A percentile compares a stretch with the other conserved stretches of the same genome.
Evolutionary conservation across 345 rosid genomes (phyloP).

Genomic region (Pugionium dolabratum): DNA sequence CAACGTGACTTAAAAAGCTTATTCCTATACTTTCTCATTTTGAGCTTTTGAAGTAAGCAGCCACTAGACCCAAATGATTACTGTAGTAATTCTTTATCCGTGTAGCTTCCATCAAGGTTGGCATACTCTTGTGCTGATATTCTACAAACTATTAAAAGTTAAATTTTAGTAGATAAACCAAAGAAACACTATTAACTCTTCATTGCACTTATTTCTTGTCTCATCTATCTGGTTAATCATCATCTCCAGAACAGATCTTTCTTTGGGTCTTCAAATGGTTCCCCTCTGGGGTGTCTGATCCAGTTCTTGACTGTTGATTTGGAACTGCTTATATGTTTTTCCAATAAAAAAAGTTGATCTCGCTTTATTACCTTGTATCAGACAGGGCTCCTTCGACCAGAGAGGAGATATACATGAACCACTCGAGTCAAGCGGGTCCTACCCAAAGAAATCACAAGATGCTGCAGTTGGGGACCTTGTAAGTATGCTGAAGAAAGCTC

Average conservation of each 20-base stretch:
- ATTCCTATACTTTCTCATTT: not conserved
- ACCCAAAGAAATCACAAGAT: conserved; percentile 66
- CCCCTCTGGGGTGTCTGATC: not conserved
- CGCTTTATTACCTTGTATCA: conserved; percentile 32
- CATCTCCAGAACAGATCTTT: not conserved
- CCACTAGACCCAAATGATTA: conserved; percentile 8
- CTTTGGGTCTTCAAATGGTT: not conserved
- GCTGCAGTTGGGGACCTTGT: conserved; percentile 95
- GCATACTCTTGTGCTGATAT: not conserved
- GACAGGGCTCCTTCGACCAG: conserved; percentile 66
- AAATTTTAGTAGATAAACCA: not conserved
- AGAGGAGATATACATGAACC: conserved; percentile 49
- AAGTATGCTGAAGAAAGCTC: conserved; percentile 79
- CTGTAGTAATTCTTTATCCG: conserved; percentile 3
- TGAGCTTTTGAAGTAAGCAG: conserved; percentile 18
- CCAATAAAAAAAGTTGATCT: conserved; percentile 1
- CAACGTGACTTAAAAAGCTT: not conserved
- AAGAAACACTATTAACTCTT: not conserved
- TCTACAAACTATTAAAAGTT: not conserved
- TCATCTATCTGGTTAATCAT: conserved; percentile 16
- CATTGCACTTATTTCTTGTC: not conserved
- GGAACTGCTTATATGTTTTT: conserved; percentile 4
- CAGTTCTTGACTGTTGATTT: conserved; percentile 9
- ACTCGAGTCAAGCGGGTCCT: conserved; percentile 49
- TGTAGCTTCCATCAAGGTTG: conserved; percentile 5